Evolutionary conservation across 441 rosid genomes (phyloP).

Genomic region (Arabidopsis lyrata): DNA sequence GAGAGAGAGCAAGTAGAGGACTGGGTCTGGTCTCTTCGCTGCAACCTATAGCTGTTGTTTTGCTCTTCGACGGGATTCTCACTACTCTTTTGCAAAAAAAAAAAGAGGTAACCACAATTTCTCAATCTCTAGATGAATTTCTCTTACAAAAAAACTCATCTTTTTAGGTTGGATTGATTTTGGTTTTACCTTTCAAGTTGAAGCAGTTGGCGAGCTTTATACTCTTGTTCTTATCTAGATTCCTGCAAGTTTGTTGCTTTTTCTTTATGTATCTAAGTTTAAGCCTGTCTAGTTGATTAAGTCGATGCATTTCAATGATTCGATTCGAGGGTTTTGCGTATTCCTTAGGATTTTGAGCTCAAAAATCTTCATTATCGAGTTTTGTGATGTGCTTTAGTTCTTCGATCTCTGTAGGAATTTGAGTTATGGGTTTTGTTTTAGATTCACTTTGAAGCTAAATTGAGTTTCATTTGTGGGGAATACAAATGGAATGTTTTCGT

Average conservation of each 20-base stretch:
- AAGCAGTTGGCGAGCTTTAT: conserved; percentile 18
- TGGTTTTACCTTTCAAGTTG: conserved; percentile 12
- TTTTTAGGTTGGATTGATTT: conserved; percentile 21
- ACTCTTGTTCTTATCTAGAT: conserved; percentile 28
- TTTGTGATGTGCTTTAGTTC: conserved; percentile 29
- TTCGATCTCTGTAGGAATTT: conserved; percentile 18
- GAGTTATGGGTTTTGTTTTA: conserved; percentile 14
- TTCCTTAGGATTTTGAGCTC: conserved; percentile 19
- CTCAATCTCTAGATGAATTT: conserved; percentile 18
- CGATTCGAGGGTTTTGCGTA: conserved; percentile 20
- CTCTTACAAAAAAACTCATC: conserved; percentile 29
- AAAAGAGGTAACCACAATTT: conserved; percentile 44
- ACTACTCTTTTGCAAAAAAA: conserved; percentile 13
- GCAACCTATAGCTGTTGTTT: conserved; percentile 39
- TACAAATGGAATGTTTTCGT: conserved; percentile 30
- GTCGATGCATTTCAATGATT: neutral
- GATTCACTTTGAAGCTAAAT: neutral
- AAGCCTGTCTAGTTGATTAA: neutral
- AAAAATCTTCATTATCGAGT: conserved; percentile 26
- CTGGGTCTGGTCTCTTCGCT: conserved; percentile 49
- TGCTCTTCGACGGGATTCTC: conserved; percentile 37
- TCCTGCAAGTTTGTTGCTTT: neutral
- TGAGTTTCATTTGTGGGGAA: conserved; percentile 36
- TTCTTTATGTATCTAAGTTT: neutral
- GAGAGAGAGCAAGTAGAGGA: conserved; percentile 30